Evolutionary conservation across 108 stramenopile genomes (phyloP).

Genomic region (Chaetoceros muelleri): DNA sequence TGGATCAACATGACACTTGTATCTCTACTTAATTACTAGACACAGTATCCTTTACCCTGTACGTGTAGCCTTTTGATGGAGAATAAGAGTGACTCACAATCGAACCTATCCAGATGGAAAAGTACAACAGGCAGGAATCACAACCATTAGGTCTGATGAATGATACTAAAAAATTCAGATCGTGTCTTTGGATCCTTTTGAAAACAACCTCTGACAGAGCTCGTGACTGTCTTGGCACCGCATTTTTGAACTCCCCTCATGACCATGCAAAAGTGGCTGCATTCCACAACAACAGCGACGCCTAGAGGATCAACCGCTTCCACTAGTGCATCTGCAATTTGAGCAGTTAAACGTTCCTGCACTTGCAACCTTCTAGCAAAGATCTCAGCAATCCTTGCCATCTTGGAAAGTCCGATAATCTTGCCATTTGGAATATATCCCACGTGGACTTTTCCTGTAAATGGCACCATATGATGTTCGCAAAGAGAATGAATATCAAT

Average conservation of each 20-base stretch:
- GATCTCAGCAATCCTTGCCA: constrained; percentile 92
- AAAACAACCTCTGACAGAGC: constrained; percentile 87
- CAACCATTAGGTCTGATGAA: too few relatives aligned
- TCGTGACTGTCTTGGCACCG: constrained; percentile 84
- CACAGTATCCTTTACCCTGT: not conserved
- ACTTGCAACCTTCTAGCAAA: constrained; percentile 91
- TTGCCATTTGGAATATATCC: constrained; percentile 96
- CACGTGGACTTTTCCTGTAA: constrained; percentile 91
- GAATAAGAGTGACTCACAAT: not conserved
- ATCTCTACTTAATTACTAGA: not conserved
- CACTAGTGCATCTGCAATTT: constrained; percentile 93
- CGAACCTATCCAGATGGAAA: too few relatives aligned
- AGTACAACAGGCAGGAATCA: too few relatives aligned
- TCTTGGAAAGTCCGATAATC: constrained; percentile 88
- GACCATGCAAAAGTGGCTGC: constrained; percentile 96
- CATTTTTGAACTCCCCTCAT: constrained; percentile 96
- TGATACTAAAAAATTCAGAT: constrained; percentile 91
- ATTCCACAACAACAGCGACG: constrained; percentile 97
- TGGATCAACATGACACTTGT: too few relatives aligned
- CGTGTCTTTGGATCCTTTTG: constrained; percentile 80
- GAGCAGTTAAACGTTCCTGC: constrained; percentile 94
- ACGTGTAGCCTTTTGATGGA: not conserved
- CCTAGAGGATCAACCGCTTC: constrained; percentile 88
- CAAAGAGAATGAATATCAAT: constrained; percentile 94
- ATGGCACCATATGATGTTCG: constrained; percentile 99